Conservation (phyloP, 139 green algal species). For the Desmodesmus armatus region DNA sequence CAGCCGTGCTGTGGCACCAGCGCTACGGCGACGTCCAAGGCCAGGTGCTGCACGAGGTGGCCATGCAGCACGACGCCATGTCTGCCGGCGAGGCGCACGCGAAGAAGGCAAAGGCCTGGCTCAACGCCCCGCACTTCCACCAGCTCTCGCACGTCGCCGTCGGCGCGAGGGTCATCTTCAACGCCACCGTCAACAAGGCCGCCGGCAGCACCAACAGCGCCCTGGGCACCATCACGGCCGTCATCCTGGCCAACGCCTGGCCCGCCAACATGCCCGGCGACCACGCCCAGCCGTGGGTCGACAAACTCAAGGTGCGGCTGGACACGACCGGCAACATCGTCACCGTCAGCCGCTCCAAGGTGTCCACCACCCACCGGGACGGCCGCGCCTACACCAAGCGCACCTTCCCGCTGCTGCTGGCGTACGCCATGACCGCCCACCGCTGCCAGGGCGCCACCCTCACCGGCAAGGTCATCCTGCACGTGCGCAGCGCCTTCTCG, state of each 20-base stretch:
- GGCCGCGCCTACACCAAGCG: not conserved
- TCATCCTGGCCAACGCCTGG: not conserved
- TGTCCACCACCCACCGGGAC: not conserved
- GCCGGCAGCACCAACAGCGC: not conserved
- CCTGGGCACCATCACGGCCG: not conserved
- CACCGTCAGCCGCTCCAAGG: not conserved
- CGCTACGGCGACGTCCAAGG: not conserved
- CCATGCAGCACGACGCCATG: not conserved
- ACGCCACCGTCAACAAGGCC: not conserved
- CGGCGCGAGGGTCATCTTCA: not conserved
- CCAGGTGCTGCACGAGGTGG: not conserved
- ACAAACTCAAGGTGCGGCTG: not conserved
- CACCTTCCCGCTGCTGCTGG: slow-evolving; percentile 13
- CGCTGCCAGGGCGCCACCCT: slow-evolving; percentile 9
- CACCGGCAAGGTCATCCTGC: not conserved
- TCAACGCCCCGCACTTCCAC: not conserved
- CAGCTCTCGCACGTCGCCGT: not conserved
- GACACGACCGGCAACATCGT: not conserved
- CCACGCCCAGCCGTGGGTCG: not conserved
- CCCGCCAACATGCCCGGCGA: too few relatives aligned
- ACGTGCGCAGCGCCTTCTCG: not conserved
- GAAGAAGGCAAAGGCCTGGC: not conserved
- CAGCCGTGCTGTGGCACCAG: not conserved
- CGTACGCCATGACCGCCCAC: slow-evolving; percentile 25
- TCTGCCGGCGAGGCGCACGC: too few relatives aligned